phyloP scores from a whole-genome alignment of 2,329 filamentous ascomycete species.

The Pseudopyricularia cyperi region DNA sequence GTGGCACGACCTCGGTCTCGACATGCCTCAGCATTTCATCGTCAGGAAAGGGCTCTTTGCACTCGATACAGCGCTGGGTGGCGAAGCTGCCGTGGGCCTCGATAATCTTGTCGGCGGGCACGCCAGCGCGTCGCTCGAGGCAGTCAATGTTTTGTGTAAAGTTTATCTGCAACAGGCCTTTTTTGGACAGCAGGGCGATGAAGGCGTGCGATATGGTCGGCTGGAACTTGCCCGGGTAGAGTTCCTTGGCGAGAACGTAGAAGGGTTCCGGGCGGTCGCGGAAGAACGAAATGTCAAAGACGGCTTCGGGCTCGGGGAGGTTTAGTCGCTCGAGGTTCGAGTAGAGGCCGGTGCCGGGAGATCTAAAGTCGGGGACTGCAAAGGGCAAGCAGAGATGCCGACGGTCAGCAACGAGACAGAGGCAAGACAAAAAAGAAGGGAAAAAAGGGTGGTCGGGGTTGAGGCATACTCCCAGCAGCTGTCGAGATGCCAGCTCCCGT shows the following conservation, averaged over 20 bases:
- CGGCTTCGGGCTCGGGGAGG: constrained; percentile 78
- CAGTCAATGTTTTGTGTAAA: constrained; percentile 99
- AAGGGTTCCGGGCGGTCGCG: constrained; percentile 73
- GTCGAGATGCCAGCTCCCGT: constrained; percentile 84
- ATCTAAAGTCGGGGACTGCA: constrained; percentile 75
- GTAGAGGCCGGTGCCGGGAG: constrained; percentile 85
- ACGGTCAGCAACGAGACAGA: neutral
- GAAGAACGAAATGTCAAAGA: constrained; percentile 91
- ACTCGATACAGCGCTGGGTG: constrained; percentile 80
- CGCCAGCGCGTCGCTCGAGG: constrained; percentile 74
- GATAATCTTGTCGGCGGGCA: constrained; percentile 68
- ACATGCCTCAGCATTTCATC: constrained; percentile 63
- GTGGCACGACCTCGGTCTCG: constrained; percentile 52
- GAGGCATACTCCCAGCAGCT: constrained; percentile 43
- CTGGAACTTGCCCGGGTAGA: constrained; percentile 80
- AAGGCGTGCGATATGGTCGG: constrained; percentile 89
- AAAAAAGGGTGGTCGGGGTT: no score
- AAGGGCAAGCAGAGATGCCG: constrained; percentile 32
- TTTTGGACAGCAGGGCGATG: constrained; percentile 67
- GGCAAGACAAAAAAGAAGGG: neutral
- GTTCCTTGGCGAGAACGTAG: constrained; percentile 80
- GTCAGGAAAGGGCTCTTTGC: constrained; percentile 57
- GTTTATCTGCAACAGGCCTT: constrained; percentile 66
- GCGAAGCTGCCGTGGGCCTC: constrained; percentile 95
- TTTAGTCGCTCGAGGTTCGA: constrained; percentile 78